These are phyloP conservation scores for Fusarium euwallaceae DNA, from an alignment of 2,329 filamentous ascomycete species.

Conservation along the genomic window DNA sequence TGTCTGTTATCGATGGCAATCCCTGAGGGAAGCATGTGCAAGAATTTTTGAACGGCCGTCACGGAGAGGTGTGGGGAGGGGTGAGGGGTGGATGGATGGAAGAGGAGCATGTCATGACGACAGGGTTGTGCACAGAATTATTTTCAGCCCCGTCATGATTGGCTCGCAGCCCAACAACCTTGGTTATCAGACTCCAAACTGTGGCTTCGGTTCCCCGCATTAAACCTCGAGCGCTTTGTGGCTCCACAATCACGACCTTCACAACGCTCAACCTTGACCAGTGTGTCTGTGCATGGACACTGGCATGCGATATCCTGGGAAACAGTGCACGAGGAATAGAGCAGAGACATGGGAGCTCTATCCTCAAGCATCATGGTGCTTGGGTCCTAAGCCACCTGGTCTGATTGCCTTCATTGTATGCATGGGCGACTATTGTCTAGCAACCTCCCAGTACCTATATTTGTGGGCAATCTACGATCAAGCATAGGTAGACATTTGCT, in stretches of 20 bases:
- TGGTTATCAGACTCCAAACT: slow-evolving; percentile 1
- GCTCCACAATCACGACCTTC: neutral
- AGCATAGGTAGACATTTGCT: neutral
- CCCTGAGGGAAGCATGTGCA: slow-evolving; percentile 15
- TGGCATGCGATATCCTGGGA: neutral
- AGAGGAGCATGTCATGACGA: slow-evolving; percentile 1
- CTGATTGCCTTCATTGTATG: neutral
- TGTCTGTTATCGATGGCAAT: neutral
- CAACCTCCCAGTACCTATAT: neutral
- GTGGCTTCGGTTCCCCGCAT: slow-evolving; percentile 1
- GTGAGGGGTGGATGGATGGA: slow-evolving; percentile 26
- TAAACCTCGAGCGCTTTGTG: neutral
- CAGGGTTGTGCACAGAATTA: neutral
- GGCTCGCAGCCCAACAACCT: neutral
- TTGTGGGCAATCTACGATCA: neutral
- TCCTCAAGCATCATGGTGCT: neutral
- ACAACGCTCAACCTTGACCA: neutral
- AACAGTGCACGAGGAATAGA: neutral
- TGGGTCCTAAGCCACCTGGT: neutral
- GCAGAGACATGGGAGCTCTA: neutral
- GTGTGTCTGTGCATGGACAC: neutral
- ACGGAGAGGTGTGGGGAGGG: slow-evolving; percentile 21
- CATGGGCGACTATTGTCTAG: neutral
- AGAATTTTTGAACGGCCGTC: slow-evolving; percentile 10
- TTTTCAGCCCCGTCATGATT: neutral